Evolutionary conservation across 108 stramenopile genomes (phyloP), one percentile per base, ranked within the genome.

Genomic region (Bacterosira constricta): DNA sequence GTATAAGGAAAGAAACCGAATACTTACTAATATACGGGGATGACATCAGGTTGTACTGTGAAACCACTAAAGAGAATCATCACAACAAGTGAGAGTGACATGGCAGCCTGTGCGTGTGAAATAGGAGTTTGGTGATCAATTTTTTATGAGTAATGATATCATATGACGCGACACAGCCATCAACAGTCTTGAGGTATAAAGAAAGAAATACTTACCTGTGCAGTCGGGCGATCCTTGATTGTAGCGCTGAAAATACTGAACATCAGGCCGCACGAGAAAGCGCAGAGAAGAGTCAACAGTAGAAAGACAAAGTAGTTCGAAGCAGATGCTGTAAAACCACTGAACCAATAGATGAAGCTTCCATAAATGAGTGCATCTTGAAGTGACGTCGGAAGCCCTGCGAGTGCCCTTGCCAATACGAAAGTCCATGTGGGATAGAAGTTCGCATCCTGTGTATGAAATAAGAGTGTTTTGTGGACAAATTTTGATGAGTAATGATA

Each of bases 341-440:
- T 65, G 66, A 86, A 79, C 77, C 77, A 92, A 59, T 83, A 89
- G 0, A 92, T 65, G 15, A 83, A 60, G 50, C 70, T 75, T 30
- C 85, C 86, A 44, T 86, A 86, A 20, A 84, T 13, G 0, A 86
- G 44, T 11, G 69, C 61, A 50, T 89, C 90, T 23, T 84, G 76
- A 34, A 91, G 32, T 1, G 78, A 64, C 10, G 64, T 65, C 8
- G 89, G 86, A 25, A 90, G 58, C 23, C 58, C 67, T 5, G 83
- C 73, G 10, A 88, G 37, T 34, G 80, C 71, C 47, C 85, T 50
- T 6, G 83, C 83, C 18, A 86, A 32, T 17, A 88, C 85, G 59
- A 73, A 88, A 9, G 79, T 66, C 76, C 83, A 82, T 23, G 93
- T 89, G 29, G 92, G 94, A 61, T 90, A 94, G 62, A 96, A 95